These are phyloP conservation scores for Solanum chilense DNA, from an alignment of 257 asterid genomes.

Conservation along the genomic window DNA sequence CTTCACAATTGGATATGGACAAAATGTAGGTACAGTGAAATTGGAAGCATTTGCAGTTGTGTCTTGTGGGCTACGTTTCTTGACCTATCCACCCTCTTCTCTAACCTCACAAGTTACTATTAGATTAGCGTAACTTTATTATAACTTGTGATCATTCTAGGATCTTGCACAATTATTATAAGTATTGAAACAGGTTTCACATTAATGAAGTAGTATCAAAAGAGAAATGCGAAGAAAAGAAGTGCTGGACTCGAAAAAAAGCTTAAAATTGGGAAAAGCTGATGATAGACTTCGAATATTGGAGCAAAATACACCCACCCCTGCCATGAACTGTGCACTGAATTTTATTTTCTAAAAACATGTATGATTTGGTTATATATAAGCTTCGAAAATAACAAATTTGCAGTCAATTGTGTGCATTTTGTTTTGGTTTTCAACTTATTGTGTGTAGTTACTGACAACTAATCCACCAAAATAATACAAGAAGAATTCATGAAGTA, in stretches of 20 bases:
- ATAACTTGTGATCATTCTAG: neutral
- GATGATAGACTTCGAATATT: neutral
- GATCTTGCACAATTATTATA: too few relatives aligned
- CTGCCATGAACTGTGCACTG: neutral
- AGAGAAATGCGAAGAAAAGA: neutral
- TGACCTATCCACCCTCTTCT: neutral
- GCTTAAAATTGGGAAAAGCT: neutral
- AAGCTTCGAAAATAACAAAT: neutral
- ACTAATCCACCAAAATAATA: neutral
- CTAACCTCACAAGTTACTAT: neutral
- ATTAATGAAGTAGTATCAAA: neutral
- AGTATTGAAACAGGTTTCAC: neutral
- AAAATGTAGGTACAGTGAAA: neutral
- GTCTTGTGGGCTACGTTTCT: neutral
- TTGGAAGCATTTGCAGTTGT: neutral
- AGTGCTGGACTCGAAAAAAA: neutral
- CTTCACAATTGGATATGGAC: neutral
- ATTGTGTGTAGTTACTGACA: neutral
- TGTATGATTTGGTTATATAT: neutral
- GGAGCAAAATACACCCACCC: neutral
- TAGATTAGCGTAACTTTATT: neutral
- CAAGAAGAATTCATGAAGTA: neutral
- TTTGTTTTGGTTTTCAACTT: neutral
- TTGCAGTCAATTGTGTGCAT: neutral
- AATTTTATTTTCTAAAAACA: neutral